A percentile compares a stretch with the other conserved stretches of the same genome.
These are phyloP conservation scores for Durusdinium trenchii DNA, from an alignment of 73 alveolate species.

Conservation along the genomic window DNA sequence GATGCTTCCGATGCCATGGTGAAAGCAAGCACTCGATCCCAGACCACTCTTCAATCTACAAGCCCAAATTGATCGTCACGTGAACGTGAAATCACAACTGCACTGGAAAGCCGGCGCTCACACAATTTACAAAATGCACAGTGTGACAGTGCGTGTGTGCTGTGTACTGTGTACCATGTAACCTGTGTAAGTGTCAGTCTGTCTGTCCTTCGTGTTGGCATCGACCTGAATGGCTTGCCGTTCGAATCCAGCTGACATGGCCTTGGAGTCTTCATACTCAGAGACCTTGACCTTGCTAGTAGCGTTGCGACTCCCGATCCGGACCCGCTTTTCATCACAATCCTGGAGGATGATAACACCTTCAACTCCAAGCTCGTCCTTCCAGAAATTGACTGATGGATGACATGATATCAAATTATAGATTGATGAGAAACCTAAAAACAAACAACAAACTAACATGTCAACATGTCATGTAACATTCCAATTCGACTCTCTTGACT, in stretches of 20 bases:
- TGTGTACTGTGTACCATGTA: no score
- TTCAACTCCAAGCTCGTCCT: constrained; percentile 3
- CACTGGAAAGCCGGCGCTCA: not conserved
- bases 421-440: no score
- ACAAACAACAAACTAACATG: not conserved
- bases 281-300: not conserved
- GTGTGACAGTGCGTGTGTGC: no score
- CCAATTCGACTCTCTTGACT: no score
- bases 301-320: not conserved
- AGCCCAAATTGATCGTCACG: not conserved
- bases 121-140: no score
- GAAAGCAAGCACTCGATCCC: not conserved
- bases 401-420: no score
- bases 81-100: not conserved
- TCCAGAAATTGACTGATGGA: not conserved
- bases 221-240: not conserved
- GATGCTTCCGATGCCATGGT: not conserved
- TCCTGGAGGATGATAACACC: not conserved
- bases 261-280: not conserved
- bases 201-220: not conserved
- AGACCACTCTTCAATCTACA: not conserved
- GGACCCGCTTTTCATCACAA: not conserved
- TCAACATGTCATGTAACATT: no score
- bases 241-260: not conserved
- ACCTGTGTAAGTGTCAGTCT: no score